Percentiles rank a stretch among this genome's conserved stretches.
These are phyloP conservation scores for Colletotrichum higginsianum DNA, from an alignment of 2,329 filamentous ascomycete genomes.

Conservation along the genomic window DNA sequence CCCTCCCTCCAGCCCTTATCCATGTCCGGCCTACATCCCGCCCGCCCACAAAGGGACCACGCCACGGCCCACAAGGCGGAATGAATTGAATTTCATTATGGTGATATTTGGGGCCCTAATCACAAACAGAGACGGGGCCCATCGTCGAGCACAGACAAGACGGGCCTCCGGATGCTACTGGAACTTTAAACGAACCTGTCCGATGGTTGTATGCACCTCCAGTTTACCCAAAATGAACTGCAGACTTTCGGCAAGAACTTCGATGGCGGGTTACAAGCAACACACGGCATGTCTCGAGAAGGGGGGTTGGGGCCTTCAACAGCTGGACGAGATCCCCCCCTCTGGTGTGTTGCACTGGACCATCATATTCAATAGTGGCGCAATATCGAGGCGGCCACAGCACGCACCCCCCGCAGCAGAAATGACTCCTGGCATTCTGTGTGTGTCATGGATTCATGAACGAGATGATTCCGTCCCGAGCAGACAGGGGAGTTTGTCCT, in stretches of 20 bases:
- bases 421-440: neutral
- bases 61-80: slow-evolving; percentile 7
- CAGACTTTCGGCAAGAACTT: neutral
- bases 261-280: neutral
- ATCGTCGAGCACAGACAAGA: slow-evolving; percentile 27
- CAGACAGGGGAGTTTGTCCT: neutral
- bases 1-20: neutral
- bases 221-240: slow-evolving; percentile 25
- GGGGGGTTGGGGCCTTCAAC: neutral
- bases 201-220: neutral
- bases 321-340: neutral
- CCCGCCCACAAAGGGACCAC: slow-evolving; percentile 7
- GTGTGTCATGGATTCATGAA: neutral
- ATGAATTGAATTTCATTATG: neutral
- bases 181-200: slow-evolving; percentile 29
- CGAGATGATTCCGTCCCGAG: neutral
- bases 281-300: neutral
- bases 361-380: neutral
- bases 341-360: neutral
- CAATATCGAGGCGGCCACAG: neutral
- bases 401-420: neutral
- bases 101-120: slow-evolving; percentile 13
- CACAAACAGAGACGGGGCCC: neutral
- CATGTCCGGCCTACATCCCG: no score
- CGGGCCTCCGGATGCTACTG: slow-evolving; percentile 13